A percentile compares a stretch with the other conserved stretches of the same genome.
phyloP scores from a whole-genome alignment of 129 eudicot species.

The Helianthus annuus region HanXRQr2.0-SUNRISE NC_035443.2:104473909-104474408 shows the following conservation, averaged over 20 bases:
- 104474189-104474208: conserved; percentile 4
- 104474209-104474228: not conserved
- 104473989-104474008: conserved; percentile 13
- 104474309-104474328: not conserved
- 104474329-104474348: not conserved
- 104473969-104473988: conserved; percentile 21
- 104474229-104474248: not conserved
- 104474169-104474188: not conserved
- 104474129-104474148: not conserved
- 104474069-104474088: conserved; percentile 5
- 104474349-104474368: conserved; percentile 3
- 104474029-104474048: conserved; percentile 1
- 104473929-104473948: not conserved
- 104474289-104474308: conserved; percentile 8
- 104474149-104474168: not conserved
- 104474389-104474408: not conserved
- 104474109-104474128: not conserved
- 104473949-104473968: not conserved
- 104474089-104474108: not conserved
- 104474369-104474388: not conserved
- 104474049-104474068: conserved; percentile 10
- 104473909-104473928: not conserved
- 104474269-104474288: conserved; percentile 14
- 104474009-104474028: not conserved
- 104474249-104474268: not conserved